Base-by-base conservation (phyloP, 805 yeast species). In the Geotrichum ghanense region DNA sequence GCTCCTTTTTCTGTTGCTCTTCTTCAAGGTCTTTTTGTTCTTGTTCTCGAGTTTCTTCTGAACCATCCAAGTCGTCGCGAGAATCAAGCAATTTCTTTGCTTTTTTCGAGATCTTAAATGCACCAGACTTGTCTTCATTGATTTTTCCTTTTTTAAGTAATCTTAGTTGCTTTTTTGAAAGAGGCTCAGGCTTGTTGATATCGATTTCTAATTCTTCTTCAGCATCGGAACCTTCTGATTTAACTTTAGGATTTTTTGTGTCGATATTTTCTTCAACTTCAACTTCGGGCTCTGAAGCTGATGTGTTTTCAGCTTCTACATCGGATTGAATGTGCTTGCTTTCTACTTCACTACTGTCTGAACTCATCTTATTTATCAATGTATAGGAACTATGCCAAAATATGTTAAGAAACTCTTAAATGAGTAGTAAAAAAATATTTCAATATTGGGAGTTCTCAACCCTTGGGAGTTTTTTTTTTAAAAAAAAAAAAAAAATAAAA, bases 161-260 rank as follows among this genome's bases (percentile, higher is more conserved):
- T 67, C 97, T 82, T 57, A 83, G 82, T 64, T 90, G 95, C 63
- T 92, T 90, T 64, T 86, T 89, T 10, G 96, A 88, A 44, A 89
- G 69, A 1, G 98, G 97, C 12, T 83, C 75, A 3, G 86, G 79
- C 43, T 78, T 83, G 2, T 56, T 54, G 41, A 69, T 53, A 48
- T 70, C 69, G 31, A 69, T 63, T 50, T 67, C 73, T 16, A 69
- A 51, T 41, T 68, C 73, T 22, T 65, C 70, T 6, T 56, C n/a
- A n/a, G n/a, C n/a, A n/a, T n/a, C n/a, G n/a, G 41, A n/a, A 26
- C n/a, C 34, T 26, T 26, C n/a, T 12, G 14, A n/a, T 26, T 26
- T 26, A 26, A n/a, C 12, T 12, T 12, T 26, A n/a, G 34, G n/a
- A 12, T 12, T 39, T 4, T 22, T 39, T n/a, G 16, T 19, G 19